Base-by-base conservation (phyloP, 169 alveolate genomes). In the Theileria annulata region DNA sequence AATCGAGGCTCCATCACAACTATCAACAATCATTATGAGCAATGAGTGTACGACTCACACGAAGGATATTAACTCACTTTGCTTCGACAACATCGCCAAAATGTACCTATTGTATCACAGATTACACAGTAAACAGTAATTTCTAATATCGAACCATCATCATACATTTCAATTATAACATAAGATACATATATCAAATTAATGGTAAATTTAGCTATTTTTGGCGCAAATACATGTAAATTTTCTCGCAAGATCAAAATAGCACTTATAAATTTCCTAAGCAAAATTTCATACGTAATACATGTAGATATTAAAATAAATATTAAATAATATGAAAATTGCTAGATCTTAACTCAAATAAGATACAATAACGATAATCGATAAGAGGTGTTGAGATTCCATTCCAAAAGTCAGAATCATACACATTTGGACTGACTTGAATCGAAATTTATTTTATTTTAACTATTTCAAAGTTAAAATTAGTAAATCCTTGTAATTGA, bases 11-110 rank as follows among this genome's bases (percentile, higher is more conserved):
- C 91, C 91, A 68, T 81, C 89, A 66, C 91, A 85, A 71, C 67
- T 85, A 66, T 75, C 91, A 51, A 84, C 91, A 17, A 73, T 85
- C 10, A 66, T 85, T 48, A 73, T 85, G 91, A 75, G 87, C 60
- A 79, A 85, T 60, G 91, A 85, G 63, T 80, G 89, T 60, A 69
- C 89, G 21, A 71, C 85, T 13, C 89, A 82, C 81, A 76, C 86
- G 25, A 76, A 76, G 58, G 64, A 76, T 35, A 76, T 82, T 27
- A 82, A 76, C 72, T 73, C 80, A 9, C 89, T 82, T 4, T 75
- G 89, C 80, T 82, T 82, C 71, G 89, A 82, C 73, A 82, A 82
- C 77, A 69, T 82, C 81, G 85, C 89, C 67, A 82, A 76, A 79
- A 75, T 82, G 89, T 75, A 70, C n/a, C 81, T 82, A 68, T 62